A percentile compares a stretch with the other conserved stretches of the same genome.
These are phyloP conservation scores for Paraconiothyrium sp. DNA, from an alignment of 2,329 filamentous ascomycete genomes.

Conservation along the genomic window DNA sequence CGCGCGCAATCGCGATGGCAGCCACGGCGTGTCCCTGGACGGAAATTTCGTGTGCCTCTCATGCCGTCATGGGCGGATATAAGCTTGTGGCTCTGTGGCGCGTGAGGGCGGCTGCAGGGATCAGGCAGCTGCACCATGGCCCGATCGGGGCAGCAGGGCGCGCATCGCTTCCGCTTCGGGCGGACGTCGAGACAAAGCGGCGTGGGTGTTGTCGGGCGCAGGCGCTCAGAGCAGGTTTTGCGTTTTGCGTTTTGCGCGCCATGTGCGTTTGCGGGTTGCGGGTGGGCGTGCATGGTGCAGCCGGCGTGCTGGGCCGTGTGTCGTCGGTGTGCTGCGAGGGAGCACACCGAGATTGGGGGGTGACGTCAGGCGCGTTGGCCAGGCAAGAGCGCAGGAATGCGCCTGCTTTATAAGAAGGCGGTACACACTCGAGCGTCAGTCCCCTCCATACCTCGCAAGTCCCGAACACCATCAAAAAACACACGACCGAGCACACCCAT, in stretches of 20 bases:
- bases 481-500: background rate
- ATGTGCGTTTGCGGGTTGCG: conserved; percentile 17
- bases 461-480: background rate
- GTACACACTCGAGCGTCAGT: background rate
- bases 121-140: conserved; percentile 18
- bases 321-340: conserved; percentile 6
- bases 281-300: background rate
- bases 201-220: background rate
- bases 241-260: conserved; percentile 18
- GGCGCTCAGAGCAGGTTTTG: conserved; percentile 16
- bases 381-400: conserved; percentile 6
- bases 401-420: conserved; percentile 8
- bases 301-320: background rate
- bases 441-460: conserved; percentile 7
- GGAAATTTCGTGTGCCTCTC: background rate
- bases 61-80: conserved; percentile 23
- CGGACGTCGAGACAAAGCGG: conserved; percentile 13
- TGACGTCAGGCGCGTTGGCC: conserved; percentile 13
- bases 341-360: background rate
- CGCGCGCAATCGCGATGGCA: conserved; percentile 1
- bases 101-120: conserved; percentile 20
- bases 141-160: conserved; percentile 17
- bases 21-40: conserved; percentile 13
- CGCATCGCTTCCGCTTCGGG: background rate
- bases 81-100: conserved; percentile 28